Percentiles rank a stretch among this genome's conserved stretches.
Conservation (phyloP, 139 green algal species). For the Penium margaritaceum region DNA sequence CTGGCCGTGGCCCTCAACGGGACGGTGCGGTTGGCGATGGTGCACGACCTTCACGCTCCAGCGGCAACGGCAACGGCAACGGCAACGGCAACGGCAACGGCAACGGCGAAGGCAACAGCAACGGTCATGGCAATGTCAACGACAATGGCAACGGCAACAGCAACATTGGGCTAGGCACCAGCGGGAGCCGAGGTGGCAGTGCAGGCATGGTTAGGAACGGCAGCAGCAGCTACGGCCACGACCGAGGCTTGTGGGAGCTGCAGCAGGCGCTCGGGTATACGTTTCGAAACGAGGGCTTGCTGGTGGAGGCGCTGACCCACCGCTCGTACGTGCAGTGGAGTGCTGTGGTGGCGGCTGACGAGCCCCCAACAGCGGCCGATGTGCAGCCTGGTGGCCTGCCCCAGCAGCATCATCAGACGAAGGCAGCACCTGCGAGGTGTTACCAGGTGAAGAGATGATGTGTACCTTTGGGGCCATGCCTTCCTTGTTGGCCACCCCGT, state of each 20-base stretch:
- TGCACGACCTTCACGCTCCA: too few relatives aligned
- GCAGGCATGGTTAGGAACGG: too few relatives aligned
- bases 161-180: too few relatives aligned
- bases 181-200: too few relatives aligned
- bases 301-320: conserved; percentile 30
- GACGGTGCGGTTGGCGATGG: too few relatives aligned
- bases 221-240: too few relatives aligned
- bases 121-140: too few relatives aligned
- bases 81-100: neutral
- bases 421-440: neutral
- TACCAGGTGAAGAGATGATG: neutral
- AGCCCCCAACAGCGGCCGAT: neutral
- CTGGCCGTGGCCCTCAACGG: too few relatives aligned
- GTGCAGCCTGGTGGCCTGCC: neutral
- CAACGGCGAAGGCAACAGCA: too few relatives aligned
- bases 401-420: neutral
- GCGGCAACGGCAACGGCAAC: neutral
- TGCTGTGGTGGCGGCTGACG: neutral
- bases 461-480: too few relatives aligned
- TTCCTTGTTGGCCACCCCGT: neutral
- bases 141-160: too few relatives aligned
- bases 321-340: conserved; percentile 2
- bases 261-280: conserved; percentile 8
- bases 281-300: conserved; percentile 6
- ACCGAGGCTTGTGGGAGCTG: neutral